Evolutionary conservation across 805 yeast genomes (phyloP).

Genomic region (Ogataea dorogensis): DNA sequence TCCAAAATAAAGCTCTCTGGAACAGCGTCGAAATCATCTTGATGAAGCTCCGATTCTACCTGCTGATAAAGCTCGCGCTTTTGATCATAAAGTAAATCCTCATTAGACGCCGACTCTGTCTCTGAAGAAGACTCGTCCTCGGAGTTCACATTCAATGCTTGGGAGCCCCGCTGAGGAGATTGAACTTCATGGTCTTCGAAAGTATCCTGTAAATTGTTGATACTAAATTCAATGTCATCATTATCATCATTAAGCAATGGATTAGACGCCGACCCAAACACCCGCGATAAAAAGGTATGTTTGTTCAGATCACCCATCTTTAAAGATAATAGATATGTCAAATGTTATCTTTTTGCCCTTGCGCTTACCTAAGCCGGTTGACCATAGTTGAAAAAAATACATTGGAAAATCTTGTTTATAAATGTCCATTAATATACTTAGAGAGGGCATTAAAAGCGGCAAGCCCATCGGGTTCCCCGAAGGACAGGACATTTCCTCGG

Average conservation of each 20-base stretch:
- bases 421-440: conserved; percentile 8
- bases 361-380: conserved; percentile 1
- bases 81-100: conserved; percentile 17
- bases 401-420: neutral
- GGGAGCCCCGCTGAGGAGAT: conserved; percentile 4
- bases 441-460: conserved; percentile 6
- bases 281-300: conserved; percentile 62
- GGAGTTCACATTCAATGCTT: conserved; percentile 24
- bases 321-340: conserved; percentile 3
- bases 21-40: conserved; percentile 28
- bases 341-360: conserved; percentile 14
- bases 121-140: conserved; percentile 27
- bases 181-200: conserved; percentile 22
- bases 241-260: conserved; percentile 34
- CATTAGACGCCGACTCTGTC: conserved; percentile 14
- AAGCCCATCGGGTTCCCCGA: conserved; percentile 13
- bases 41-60: conserved; percentile 27
- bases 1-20: conserved; percentile 32
- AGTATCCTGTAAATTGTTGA: conserved; percentile 22
- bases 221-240: conserved; percentile 25
- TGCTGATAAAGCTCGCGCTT: conserved; percentile 21
- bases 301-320: conserved; percentile 28
- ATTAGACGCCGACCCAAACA: conserved; percentile 45
- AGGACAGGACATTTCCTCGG: conserved; percentile 20
- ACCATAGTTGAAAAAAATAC: conserved; percentile 1